Base-by-base conservation (phyloP, 2,329 filamentous ascomycete genomes). In the Trichoderma pleuroti region DNA sequence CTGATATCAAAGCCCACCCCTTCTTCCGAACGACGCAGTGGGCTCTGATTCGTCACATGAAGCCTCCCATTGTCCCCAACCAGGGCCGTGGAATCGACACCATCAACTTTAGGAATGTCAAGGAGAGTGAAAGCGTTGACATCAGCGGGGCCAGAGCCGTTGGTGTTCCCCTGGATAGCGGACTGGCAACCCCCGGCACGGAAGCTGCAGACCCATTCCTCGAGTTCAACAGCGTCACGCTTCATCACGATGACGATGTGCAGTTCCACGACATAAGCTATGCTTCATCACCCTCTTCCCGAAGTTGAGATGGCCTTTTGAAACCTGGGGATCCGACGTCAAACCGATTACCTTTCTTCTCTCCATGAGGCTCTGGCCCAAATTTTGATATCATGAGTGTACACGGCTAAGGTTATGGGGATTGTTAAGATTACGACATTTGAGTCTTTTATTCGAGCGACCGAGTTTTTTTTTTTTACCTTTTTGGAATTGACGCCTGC, bases 1-100 rank as follows among this genome's bases (percentile, higher is more conserved):
- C 94, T 1, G 96, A 99, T 81, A 97, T 99, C 80, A 99, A 99
- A 83, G 90, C 86, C 2, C 96, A 98, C 78, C 92, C 94, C 12
- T 99, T 99, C 86, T 99, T 99, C 88, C 90, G 94, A 73, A 92
- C 91, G 18, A 98, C 95, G 4, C 94, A 97, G 79, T 99, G 96
- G 96, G 96, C 96, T 28, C 87, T 99, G 49, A 93, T 99, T 75
- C 92, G 96, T 68, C 96, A 99, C 81, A 96, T 94, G 92, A 98
- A 98, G 81, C 96, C 96, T 36, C 96, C 96, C 1, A 99, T 99
- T 82, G 91, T 98, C 56, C 96, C 96, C 11, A 91, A 97, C 77
- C 92, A 95, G 79, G 94, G 94, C 68, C 91, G 92, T 70, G 96
- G 93, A 60, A 91, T 96, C 75, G 96, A 99, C 80, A 98, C 96